phyloP scores from a whole-genome alignment of 805 yeast genomes.

The Sungouiozyma intestinalis region DNA sequence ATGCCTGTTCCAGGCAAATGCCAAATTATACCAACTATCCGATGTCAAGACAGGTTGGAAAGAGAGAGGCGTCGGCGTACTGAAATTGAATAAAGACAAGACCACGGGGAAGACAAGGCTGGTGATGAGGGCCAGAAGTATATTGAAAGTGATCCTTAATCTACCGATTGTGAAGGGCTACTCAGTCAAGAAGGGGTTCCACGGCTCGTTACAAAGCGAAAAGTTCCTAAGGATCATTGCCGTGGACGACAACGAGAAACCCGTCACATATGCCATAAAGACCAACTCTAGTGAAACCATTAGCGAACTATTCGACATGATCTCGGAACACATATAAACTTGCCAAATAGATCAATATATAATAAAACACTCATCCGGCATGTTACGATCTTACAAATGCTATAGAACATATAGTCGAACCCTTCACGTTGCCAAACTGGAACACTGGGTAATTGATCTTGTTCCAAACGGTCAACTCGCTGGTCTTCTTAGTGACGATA shows the following conservation, averaged over 20 bases:
- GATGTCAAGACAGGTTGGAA: conserved; percentile 78
- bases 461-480: conserved; percentile 45
- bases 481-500: conserved; percentile 33
- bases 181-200: conserved; percentile 67
- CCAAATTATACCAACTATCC: conserved; percentile 69
- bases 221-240: conserved; percentile 72
- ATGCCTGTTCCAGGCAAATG: conserved; percentile 55
- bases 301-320: conserved; percentile 40
- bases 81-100: conserved; percentile 60
- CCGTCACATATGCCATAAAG: conserved; percentile 76
- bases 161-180: conserved; percentile 53
- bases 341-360: too few species aligned
- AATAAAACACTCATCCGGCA: too few species aligned
- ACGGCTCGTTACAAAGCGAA: conserved; percentile 73
- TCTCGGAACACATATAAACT: conserved; percentile 11
- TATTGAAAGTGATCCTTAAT: conserved; percentile 73
- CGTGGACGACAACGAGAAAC: conserved; percentile 50
- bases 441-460: conserved; percentile 69
- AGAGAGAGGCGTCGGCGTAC: conserved; percentile 82
- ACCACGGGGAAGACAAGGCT: conserved; percentile 45
- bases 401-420: conserved; percentile 78
- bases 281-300: conserved; percentile 55
- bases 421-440: conserved; percentile 82
- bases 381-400: conserved; percentile 47
- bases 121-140: conserved; percentile 86